These are phyloP conservation scores for Oryza australiensis DNA, from an alignment of 176 grass and related monocot species.

Conservation along the genomic window DNA sequence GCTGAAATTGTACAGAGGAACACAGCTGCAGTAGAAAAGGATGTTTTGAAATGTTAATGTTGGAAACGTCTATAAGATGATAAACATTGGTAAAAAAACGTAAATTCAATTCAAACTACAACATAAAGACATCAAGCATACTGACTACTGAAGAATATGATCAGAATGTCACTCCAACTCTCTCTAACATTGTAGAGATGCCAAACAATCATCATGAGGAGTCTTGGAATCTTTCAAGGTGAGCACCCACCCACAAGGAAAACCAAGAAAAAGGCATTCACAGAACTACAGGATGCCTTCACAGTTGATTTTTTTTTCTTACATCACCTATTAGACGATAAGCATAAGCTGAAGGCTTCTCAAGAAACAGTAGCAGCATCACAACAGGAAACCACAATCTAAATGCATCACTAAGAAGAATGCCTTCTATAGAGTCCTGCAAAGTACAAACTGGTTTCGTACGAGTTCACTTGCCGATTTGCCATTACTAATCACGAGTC, in stretches of 20 bases:
- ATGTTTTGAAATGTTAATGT: constrained; percentile 24
- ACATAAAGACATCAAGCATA: background rate
- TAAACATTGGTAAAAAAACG: background rate
- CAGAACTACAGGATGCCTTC: background rate
- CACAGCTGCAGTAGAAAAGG: constrained; percentile 71
- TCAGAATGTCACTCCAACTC: background rate
- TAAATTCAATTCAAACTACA: constrained; percentile 3
- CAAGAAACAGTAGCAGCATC: background rate
- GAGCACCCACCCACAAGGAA: background rate
- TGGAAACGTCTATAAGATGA: constrained; percentile 13
- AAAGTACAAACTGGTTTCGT: background rate
- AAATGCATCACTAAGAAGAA: constrained; percentile 7
- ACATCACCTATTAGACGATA: background rate
- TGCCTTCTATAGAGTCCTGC: background rate
- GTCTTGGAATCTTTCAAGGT: background rate
- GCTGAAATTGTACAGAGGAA: constrained; percentile 96
- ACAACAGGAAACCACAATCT: background rate
- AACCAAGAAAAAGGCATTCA: background rate
- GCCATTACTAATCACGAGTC: background rate
- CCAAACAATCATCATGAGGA: background rate
- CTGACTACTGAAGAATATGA: background rate
- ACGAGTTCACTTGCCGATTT: constrained; percentile 11
- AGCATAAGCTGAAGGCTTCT: background rate
- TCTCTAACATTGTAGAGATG: background rate
- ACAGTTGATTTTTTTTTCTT: background rate